Base-by-base conservation (phyloP, 495 filamentous ascomycete species). In the Aspergillus cristatus region DNA sequence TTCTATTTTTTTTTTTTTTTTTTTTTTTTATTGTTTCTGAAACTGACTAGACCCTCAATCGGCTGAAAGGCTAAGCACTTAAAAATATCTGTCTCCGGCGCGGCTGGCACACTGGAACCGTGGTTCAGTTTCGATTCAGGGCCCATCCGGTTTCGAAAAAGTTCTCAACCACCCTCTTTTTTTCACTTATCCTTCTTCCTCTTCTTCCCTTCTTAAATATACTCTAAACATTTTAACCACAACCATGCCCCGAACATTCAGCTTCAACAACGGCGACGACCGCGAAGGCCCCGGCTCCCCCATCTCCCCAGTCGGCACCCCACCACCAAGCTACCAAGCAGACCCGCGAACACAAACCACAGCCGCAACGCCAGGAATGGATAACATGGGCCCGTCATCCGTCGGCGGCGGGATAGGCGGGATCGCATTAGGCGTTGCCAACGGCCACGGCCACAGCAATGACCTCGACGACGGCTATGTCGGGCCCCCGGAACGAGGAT, bases 391-490 rank as follows among this genome's bases (percentile, higher is more conserved):
- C 32, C 74, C 79, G 17, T 58, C 67, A 29, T 83, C 84, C 10
- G 73, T 72, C 32, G 85, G 84, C 37, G 85, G 84, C 18, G 85
- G 84, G 17, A 82, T 89, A 54, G 72, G 81, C 13, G 83, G 81
- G 17, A 79, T 89, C 38, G 83, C 85, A 33, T 63, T 78, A 45
- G 83, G 73, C 34, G 76, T 87, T 40, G 84, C 83, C 4, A 83
- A 84, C 38, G 72, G 70, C 18, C 76, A 86, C 60, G 71, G 79
- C 44, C 65, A 83, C 41, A 74, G 84, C 45, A 85, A 81, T 60
- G 85, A 82, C 11, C 40, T 84, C 34, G 74, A 87, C 14, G 57
- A 48, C 34, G 45, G 48, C 16, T 57, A 60, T 43, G 53, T 60
- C 11, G 55, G 62, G 2, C 67, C 70, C 26, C 55, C 56, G 26